phyloP scores from a whole-genome alignment of 225 moss, liverwort and hornwort species.

The Climacium dendroides region DNA sequence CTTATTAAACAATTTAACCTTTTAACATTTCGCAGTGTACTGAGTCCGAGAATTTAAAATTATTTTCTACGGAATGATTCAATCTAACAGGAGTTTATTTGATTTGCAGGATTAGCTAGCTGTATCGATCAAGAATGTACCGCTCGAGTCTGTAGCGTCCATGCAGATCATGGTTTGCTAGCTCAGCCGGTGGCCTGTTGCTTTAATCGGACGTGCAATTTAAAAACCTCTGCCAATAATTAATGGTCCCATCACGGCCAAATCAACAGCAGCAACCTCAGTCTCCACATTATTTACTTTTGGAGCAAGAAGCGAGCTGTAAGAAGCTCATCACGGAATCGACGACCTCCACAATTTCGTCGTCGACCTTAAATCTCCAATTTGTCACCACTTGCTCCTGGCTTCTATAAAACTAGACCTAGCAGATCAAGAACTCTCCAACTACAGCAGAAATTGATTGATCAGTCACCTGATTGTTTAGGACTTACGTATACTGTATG shows the following conservation, averaged over 20 bases:
- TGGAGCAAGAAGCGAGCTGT: background rate
- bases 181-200: background rate
- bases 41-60: too few species aligned
- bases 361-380: background rate
- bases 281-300: background rate
- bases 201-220: background rate
- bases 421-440: background rate
- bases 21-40: background rate
- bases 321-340: background rate
- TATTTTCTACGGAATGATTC: background rate
- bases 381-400: background rate
- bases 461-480: background rate
- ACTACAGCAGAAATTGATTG: background rate
- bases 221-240: background rate
- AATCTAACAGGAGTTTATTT: background rate
- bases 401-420: background rate
- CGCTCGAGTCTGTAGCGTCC: background rate
- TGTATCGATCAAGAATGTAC: background rate
- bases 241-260: background rate
- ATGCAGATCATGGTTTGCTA: background rate
- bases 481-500: too few species aligned
- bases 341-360: background rate
- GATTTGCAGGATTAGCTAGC: background rate
- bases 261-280: background rate
- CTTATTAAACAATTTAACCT: background rate